Conservation (phyloP, 176 grass and related monocot genomes). For the Oryza rufipogon region DNA sequence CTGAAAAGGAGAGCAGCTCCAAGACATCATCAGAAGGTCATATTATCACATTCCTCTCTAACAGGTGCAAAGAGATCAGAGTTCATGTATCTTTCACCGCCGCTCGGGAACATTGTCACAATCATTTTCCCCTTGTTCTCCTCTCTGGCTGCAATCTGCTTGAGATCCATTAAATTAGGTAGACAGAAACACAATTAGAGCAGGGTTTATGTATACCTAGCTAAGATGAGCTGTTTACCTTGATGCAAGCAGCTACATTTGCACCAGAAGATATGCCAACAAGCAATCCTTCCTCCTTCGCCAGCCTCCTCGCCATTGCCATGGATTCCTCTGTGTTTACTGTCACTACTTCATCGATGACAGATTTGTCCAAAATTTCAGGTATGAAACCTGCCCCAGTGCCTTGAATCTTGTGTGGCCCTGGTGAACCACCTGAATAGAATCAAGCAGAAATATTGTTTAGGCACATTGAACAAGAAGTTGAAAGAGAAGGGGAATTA, state of each 20-base stretch:
- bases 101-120: slow-evolving; percentile 69
- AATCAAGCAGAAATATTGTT: background rate
- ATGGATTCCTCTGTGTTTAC: slow-evolving; percentile 62
- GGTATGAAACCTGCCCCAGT: slow-evolving; percentile 48
- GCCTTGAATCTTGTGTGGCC: slow-evolving; percentile 61
- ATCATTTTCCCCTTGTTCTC: slow-evolving; percentile 76
- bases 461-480: background rate
- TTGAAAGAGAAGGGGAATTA: too few relatives aligned
- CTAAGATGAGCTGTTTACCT: slow-evolving; percentile 41
- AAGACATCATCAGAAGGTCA: slow-evolving; percentile 64
- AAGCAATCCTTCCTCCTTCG: slow-evolving; percentile 68
- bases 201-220: background rate
- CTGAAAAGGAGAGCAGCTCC: background rate
- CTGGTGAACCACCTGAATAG: slow-evolving; percentile 44
- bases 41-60: slow-evolving; percentile 66
- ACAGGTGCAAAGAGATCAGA: slow-evolving; percentile 60
- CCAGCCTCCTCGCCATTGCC: slow-evolving; percentile 60
- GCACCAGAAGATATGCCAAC: slow-evolving; percentile 83
- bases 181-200: background rate
- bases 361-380: slow-evolving; percentile 48
- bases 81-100: slow-evolving; percentile 68
- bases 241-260: slow-evolving; percentile 61
- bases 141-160: slow-evolving; percentile 22
- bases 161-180: background rate
- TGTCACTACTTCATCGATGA: slow-evolving; percentile 62